Base-by-base conservation (phyloP, 805 yeast genomes). In the Yamadazyma kitorensis region DNA sequence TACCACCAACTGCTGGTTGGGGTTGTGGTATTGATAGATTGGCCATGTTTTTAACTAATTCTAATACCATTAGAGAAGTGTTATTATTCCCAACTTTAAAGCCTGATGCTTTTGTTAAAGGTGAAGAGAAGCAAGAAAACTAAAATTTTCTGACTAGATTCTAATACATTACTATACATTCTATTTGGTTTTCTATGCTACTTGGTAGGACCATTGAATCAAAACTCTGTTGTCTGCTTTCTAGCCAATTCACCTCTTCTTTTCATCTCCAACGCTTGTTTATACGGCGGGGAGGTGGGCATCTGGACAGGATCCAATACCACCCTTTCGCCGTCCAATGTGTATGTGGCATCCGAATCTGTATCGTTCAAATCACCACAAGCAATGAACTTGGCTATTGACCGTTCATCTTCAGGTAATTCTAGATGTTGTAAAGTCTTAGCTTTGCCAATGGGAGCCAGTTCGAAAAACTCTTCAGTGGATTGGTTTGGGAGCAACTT, bases 1-100 rank as follows among this genome's bases (percentile, higher is more conserved):
- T 91, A 56, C 98, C 98, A 41, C 98, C 98, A 55, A 93, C 98
- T 52, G 98, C 95, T 64, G 98, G 98, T 51, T 91, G 98, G 98
- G 98, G 98, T 53, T 83, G 95, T 70, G 98, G 98, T 77, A 89
- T 91, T 51, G 98, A 91, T 70, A 84, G 98, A 75, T 63, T 91
- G 58, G 88, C 96, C 57, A 91, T 91, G 98, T 93, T 93, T 74
- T 78, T 93, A 71, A 93, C 98, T 43, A 80, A 93, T 68, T 86
- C 96, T 39, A 85, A 88, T 74, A 86, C 96, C 50, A 91, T 91
- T 58, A 87, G 96, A 81, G 98, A 91, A 73, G 98, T 91, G 31
- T 74, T 91, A 51, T 72, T 93, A 64, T 91, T 91, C 95, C 98
- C 98, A 65, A 89, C 98, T 43, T 86, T 91, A 79, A 93, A 89